Conservation (phyloP, 148 eudicot species). For the Rhododendron henanense region DNA sequence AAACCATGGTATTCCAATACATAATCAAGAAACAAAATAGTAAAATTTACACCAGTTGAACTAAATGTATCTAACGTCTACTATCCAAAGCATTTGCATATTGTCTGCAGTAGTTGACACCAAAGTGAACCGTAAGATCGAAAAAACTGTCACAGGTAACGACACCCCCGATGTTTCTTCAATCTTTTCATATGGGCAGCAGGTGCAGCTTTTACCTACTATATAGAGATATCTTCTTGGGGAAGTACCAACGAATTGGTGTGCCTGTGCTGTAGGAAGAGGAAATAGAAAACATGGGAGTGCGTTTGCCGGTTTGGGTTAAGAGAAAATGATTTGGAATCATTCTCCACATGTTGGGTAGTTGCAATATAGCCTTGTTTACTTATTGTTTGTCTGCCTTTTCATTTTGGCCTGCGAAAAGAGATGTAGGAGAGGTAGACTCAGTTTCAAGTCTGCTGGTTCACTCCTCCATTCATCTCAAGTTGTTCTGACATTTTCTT, state of each 20-base stretch:
- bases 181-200: not conserved
- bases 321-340: conserved; percentile 31
- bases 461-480: conserved; percentile 43
- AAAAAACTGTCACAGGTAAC: not conserved
- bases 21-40: not conserved
- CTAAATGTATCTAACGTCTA: not conserved
- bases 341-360: conserved; percentile 6
- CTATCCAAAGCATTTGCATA: not conserved
- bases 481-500: conserved; percentile 26
- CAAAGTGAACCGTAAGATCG: not conserved
- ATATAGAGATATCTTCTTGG: not conserved
- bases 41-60: not conserved
- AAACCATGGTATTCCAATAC: not conserved
- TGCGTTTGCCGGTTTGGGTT: not conserved
- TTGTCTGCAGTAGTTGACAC: not conserved
- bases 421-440: conserved; percentile 14
- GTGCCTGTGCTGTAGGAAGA: not conserved
- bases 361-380: conserved; percentile 17
- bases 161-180: not conserved
- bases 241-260: not conserved
- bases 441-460: conserved; percentile 8
- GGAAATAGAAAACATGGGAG: not conserved
- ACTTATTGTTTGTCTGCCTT: conserved; percentile 24
- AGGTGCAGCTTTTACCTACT: not conserved
- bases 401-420: conserved; percentile 8